Base-by-base conservation (phyloP, 371 early-diverging fungal genomes). In the Basidiobolus heterosporus region DNA sequence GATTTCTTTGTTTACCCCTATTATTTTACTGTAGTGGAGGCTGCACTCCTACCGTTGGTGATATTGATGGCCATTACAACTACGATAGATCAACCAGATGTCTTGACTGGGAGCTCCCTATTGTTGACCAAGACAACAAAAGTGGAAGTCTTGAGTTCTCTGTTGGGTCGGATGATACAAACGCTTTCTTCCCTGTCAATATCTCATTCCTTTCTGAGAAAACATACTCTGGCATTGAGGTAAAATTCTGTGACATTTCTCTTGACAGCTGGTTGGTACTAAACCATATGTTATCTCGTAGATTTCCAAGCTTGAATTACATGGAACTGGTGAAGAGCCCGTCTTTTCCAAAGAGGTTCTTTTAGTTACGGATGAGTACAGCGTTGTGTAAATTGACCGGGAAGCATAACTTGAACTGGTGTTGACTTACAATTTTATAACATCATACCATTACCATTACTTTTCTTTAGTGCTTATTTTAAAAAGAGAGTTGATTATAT, bases 31-130 rank as follows among this genome's bases (percentile, higher is more conserved):
- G 15, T 66, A 75, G 75, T 53, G 59, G 73, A 30, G 78, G 72
- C 47, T 66, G 71, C 2, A 66, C 67, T 38, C 89, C 83, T 1
- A 75, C 70, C 4, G 75, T 92, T 38, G 75, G 75, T 38, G 77
- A 82, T 42, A 80, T 79, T 11, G 88, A 88, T 49, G 91, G 91
- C 19, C 58, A 69, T 30, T 87, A 88, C 61, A 56, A 67, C 48
- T 67, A 88, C 22, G 82, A 91, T 56, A 74, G 70, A 38, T 63
- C 71, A 19, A 70, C 74, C 16, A 65, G 75, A 38, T 62, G 65
- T 3, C 65, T 96, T 45, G 78, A 85, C 39, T 96, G 96, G 96
- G 79, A 83, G 53, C 57, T 96, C 8, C 82, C 90, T 15, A 58
- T 77, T 13, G 82, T 96, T 47, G 82, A 85, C 52, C 58, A 67